phyloP scores from a whole-genome alignment of 495 filamentous ascomycete species.

The Amniculicola lignicola region DNA sequence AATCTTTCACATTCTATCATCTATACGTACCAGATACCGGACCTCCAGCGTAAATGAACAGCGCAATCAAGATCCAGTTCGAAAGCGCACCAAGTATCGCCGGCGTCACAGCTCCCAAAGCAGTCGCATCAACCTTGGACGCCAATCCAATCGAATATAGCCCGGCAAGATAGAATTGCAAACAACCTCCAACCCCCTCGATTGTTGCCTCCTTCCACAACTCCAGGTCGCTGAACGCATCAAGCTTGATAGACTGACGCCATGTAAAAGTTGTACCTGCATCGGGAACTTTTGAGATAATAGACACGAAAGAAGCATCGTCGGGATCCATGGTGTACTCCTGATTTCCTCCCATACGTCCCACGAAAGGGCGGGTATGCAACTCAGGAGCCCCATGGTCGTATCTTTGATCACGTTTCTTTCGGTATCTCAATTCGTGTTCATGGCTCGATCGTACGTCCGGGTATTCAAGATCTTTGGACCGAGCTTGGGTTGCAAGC shows the following conservation, averaged over 20 bases:
- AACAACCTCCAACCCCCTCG: constrained; percentile 30
- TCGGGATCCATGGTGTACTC: constrained; percentile 45
- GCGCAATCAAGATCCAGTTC: constrained; percentile 18
- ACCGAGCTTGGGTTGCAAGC: too few species aligned
- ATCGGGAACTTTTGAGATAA: constrained; percentile 47
- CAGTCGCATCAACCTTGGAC: constrained; percentile 2
- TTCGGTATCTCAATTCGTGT: not conserved
- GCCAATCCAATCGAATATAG: constrained; percentile 21
- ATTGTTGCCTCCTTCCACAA: constrained; percentile 48
- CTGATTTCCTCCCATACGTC: constrained; percentile 51
- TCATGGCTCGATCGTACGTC: too few species aligned
- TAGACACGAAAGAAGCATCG: constrained; percentile 40
- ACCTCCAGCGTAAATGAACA: constrained; percentile 28
- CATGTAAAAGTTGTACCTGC: constrained; percentile 46
- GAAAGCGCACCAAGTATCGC: constrained; percentile 16
- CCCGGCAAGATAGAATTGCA: constrained; percentile 25
- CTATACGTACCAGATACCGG: constrained; percentile 14
- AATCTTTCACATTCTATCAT: not conserved
- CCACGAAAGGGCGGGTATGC: constrained; percentile 46
- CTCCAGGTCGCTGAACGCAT: constrained; percentile 42
- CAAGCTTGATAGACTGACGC: constrained; percentile 42
- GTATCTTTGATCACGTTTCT: not conserved
- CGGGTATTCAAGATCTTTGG: too few species aligned
- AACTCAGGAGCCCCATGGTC: constrained; percentile 1
- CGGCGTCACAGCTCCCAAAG: constrained; percentile 21